Conservation (phyloP, 2,329 filamentous ascomycete genomes). For the Aspergillus texensis region DNA sequence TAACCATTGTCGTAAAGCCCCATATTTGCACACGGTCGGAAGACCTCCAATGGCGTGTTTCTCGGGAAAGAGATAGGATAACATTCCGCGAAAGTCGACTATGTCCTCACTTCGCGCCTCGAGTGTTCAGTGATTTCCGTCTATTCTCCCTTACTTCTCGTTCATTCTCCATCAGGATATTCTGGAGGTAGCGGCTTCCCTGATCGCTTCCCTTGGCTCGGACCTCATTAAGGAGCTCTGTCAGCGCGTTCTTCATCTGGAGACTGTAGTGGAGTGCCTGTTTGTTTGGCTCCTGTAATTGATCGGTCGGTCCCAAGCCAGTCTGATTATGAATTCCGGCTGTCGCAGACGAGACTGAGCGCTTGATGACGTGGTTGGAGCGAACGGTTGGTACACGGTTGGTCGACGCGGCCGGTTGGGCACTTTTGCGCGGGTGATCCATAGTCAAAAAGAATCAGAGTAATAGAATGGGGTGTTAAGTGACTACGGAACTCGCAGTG, state of each 20-base stretch:
- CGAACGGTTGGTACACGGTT: constrained; percentile 17
- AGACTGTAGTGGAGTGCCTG: constrained; percentile 18
- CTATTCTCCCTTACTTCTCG: constrained; percentile 49
- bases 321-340: background rate
- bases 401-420: constrained; percentile 16
- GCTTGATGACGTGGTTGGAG: constrained; percentile 11
- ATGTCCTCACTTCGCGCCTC: background rate
- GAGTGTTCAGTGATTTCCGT: constrained; percentile 13
- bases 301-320: background rate
- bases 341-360: constrained; percentile 16
- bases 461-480: background rate
- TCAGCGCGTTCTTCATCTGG: constrained; percentile 60
- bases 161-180: constrained; percentile 63
- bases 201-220: constrained; percentile 54
- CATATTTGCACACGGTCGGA: background rate
- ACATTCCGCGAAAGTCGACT: background rate
- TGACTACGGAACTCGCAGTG: background rate
- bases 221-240: constrained; percentile 64
- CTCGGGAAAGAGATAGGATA: background rate
- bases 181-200: constrained; percentile 62
- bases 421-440: background rate
- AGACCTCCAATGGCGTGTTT: background rate
- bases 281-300: background rate
- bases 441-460: background rate
- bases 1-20: background rate